A percentile compares a stretch with the other conserved stretches of the same genome.
Evolutionary conservation across 169 alveolate species (phyloP).

Genomic region (Cyclospora cayetanensis): DNA sequence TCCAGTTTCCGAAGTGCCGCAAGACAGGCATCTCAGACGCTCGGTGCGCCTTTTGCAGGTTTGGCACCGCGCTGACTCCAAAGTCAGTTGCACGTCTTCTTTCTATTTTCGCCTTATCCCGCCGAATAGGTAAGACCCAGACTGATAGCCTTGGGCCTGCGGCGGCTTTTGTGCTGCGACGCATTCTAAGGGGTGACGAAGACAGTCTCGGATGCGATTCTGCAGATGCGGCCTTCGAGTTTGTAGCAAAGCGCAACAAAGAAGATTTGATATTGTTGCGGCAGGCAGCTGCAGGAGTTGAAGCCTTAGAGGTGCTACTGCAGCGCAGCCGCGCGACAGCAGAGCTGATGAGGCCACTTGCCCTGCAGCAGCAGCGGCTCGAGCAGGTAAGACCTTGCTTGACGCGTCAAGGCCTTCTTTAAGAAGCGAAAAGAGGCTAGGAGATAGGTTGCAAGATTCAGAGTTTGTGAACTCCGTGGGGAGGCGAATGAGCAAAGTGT

Average conservation of each 20-base stretch:
- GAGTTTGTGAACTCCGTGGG: too few relatives aligned
- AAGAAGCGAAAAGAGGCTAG: too few relatives aligned
- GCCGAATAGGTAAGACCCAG: conserved; percentile 25
- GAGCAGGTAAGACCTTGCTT: conserved; percentile 36
- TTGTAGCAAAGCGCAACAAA: conserved; percentile 19
- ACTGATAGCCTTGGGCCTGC: not conserved
- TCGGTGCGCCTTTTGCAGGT: not conserved
- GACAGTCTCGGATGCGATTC: not conserved
- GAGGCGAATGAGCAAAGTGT: too few relatives aligned
- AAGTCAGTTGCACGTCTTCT: conserved; percentile 35
- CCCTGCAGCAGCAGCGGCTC: conserved; percentile 43
- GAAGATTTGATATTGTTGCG: conserved; percentile 17
- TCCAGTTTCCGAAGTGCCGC: not conserved
- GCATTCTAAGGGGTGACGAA: not conserved
- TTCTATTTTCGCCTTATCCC: conserved; percentile 33
- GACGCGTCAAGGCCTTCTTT: too few relatives aligned
- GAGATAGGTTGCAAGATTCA: too few relatives aligned
- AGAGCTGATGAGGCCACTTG: conserved; percentile 40
- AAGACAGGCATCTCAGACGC: not conserved
- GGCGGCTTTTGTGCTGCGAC: not conserved
- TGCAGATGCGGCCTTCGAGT: conserved; percentile 44
- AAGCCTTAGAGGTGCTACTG: conserved; percentile 3
- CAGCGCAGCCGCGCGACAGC: conserved; percentile 41
- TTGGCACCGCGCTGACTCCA: not conserved
- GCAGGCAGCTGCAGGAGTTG: not conserved